These are phyloP conservation scores for Paraphaeosphaeria sporulosa DNA, from an alignment of 2,329 filamentous ascomycete species.

Conservation along the genomic window DNA sequence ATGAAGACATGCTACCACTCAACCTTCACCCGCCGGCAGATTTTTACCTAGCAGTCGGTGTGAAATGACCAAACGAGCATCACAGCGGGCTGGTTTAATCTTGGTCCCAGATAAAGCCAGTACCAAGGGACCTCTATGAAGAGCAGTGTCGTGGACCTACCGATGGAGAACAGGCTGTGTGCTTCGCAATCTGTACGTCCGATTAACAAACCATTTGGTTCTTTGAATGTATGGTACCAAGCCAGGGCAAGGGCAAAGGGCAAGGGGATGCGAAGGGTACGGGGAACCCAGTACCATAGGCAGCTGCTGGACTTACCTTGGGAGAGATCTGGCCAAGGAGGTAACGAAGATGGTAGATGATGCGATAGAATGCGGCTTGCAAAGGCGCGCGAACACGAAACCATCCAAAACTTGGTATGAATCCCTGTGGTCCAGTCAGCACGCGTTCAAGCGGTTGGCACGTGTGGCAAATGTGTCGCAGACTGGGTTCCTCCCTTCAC, in stretches of 20 bases:
- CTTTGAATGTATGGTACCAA: not conserved
- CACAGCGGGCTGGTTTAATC: not conserved
- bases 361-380: not conserved
- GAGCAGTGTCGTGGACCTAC: not conserved
- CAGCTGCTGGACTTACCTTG: not conserved
- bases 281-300: not conserved
- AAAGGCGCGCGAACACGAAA: no score
- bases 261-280: not conserved
- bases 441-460: not conserved
- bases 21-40: constrained; percentile 1
- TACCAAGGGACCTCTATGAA: constrained; percentile 1
- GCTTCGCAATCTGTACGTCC: no score
- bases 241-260: not conserved
- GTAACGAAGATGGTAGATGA: no score
- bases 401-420: not conserved
- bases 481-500: not conserved
- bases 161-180: no score
- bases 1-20: not conserved
- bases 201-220: not conserved
- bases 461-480: not conserved
- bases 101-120: not conserved
- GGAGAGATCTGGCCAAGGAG: not conserved
- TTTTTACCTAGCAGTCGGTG: not conserved
- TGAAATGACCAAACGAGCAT: not conserved
- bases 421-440: not conserved